Evolutionary conservation across 257 asterid genomes (phyloP).

Genomic region (Solanum tarijense): DNA sequence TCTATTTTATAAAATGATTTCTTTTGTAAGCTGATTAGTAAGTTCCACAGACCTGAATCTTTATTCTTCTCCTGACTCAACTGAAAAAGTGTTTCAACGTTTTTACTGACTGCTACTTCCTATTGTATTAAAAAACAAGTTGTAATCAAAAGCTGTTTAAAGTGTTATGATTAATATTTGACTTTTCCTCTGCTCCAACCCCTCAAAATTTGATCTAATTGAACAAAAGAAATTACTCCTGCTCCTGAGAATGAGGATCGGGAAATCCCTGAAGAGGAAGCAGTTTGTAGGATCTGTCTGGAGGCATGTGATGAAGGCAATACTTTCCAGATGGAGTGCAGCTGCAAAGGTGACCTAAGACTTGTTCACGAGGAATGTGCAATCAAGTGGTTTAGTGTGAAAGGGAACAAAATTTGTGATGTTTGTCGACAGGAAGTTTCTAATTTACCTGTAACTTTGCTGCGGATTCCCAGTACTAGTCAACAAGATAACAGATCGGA

Average conservation of each 20-base stretch:
- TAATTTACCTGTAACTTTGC: slow-evolving; percentile 79
- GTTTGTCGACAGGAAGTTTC: slow-evolving; percentile 74
- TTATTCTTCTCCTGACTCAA: background rate
- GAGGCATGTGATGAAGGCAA: slow-evolving; percentile 76
- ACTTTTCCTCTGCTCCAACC: background rate
- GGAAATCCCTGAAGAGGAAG: slow-evolving; percentile 98
- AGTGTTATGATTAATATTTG: background rate
- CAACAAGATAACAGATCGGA: slow-evolving; percentile 28
- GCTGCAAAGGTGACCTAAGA: slow-evolving; percentile 84
- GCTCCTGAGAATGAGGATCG: slow-evolving; percentile 54
- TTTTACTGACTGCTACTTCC: background rate
- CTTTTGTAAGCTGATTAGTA: background rate
- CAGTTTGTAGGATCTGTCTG: slow-evolving; percentile 80
- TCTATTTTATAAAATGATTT: background rate
- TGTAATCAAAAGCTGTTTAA: background rate
- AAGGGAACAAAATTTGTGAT: slow-evolving; percentile 60
- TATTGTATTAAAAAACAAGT: background rate
- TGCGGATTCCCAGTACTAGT: slow-evolving; percentile 37
- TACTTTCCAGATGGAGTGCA: slow-evolving; percentile 76
- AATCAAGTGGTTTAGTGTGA: slow-evolving; percentile 71
- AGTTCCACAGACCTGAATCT: background rate
- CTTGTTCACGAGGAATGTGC: slow-evolving; percentile 84
- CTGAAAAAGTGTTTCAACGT: background rate
- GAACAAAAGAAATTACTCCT: slow-evolving; percentile 53
- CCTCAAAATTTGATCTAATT: background rate